A percentile compares a stretch with the other conserved stretches of the same genome.
Evolutionary conservation across 1,284 basidiomycete genomes (phyloP).

Genomic region (Coriolopsis trogii): DNA sequence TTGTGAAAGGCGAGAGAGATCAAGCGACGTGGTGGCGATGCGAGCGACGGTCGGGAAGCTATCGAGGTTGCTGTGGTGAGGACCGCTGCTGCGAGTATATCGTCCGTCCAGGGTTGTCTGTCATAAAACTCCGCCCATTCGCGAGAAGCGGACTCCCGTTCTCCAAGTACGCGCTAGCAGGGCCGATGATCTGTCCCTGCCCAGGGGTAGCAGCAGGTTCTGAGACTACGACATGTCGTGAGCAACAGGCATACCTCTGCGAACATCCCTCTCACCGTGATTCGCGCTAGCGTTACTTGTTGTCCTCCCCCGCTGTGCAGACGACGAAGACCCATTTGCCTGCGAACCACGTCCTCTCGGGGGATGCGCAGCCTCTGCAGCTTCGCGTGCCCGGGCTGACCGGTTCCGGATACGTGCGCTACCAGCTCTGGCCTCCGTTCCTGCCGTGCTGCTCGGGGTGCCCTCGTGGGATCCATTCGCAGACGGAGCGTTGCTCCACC

Average conservation of each 20-base stretch:
- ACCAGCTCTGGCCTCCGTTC: slow-evolving; percentile 19
- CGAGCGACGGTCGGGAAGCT: not conserved
- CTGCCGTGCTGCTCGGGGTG: slow-evolving; percentile 15
- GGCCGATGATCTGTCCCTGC: slow-evolving; percentile 22
- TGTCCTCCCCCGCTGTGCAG: slow-evolving; percentile 12
- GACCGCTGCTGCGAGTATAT: slow-evolving; percentile 34
- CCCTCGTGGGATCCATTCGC: slow-evolving; percentile 14
- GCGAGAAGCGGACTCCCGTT: slow-evolving; percentile 21
- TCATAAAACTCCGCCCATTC: slow-evolving; percentile 22
- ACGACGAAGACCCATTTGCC: slow-evolving; percentile 5
- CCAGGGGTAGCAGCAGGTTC: not conserved
- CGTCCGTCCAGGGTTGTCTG: slow-evolving; percentile 34
- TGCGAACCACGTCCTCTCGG: slow-evolving; percentile 8
- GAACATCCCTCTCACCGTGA: slow-evolving; percentile 13
- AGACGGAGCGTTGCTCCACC: slow-evolving; percentile 19
- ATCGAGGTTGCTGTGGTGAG: slow-evolving; percentile 9
- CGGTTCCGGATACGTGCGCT: slow-evolving; percentile 26
- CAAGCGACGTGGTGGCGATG: too few relatives aligned
- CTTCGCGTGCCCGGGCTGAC: slow-evolving; percentile 21
- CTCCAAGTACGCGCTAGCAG: slow-evolving; percentile 31
- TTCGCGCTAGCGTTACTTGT: slow-evolving; percentile 6
- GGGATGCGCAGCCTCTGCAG: slow-evolving; percentile 14
- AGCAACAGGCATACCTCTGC: not conserved
- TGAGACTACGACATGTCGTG: not conserved
- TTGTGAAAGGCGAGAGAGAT: not conserved